Evolutionary conservation across 2,329 filamentous ascomycete genomes (phyloP).

Genomic region (Teratosphaeria pseudoeucalypti): DNA sequence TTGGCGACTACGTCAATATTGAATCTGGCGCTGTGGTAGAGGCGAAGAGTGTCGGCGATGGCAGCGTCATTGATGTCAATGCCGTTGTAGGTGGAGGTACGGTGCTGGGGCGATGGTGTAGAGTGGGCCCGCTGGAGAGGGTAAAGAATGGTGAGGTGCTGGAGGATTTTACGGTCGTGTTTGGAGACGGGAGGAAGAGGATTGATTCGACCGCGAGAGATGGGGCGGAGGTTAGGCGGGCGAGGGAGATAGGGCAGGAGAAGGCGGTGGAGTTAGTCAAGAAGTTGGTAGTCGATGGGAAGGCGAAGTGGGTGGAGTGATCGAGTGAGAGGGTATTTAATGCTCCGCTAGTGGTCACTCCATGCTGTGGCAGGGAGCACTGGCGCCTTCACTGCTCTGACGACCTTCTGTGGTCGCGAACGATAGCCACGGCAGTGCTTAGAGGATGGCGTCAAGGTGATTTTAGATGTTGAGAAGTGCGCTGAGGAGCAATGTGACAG

Average conservation of each 20-base stretch:
- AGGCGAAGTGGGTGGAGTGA: conserved; percentile 22
- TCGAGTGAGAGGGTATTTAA: not conserved
- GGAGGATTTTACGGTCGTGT: conserved; percentile 37
- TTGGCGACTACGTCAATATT: conserved; percentile 34
- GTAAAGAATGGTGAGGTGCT: conserved; percentile 29
- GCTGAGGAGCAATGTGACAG: too few species aligned
- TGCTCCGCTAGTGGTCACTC: too few species aligned
- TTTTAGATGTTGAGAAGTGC: too few species aligned
- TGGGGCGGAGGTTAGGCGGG: conserved; percentile 18
- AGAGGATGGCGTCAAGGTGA: too few species aligned
- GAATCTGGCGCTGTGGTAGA: conserved; percentile 35
- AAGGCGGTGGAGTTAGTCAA: conserved; percentile 25
- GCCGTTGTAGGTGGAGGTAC: conserved; percentile 27
- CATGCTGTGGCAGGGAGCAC: too few species aligned
- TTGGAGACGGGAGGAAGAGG: conserved; percentile 28
- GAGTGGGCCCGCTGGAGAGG: conserved; percentile 28
- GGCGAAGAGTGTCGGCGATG: conserved; percentile 20
- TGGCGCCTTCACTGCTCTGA: too few species aligned
- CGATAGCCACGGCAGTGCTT: too few species aligned
- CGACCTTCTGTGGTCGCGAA: too few species aligned
- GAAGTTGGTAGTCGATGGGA: conserved; percentile 24
- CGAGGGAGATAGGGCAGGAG: conserved; percentile 22
- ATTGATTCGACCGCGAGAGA: conserved; percentile 29
- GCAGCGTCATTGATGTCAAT: conserved; percentile 21
- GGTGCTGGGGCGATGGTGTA: conserved; percentile 38